Percentiles rank a stretch among this genome's conserved stretches.
phyloP scores from a whole-genome alignment of 805 yeast genomes.

The Wickerhamomyces sydowiorum region DNA sequence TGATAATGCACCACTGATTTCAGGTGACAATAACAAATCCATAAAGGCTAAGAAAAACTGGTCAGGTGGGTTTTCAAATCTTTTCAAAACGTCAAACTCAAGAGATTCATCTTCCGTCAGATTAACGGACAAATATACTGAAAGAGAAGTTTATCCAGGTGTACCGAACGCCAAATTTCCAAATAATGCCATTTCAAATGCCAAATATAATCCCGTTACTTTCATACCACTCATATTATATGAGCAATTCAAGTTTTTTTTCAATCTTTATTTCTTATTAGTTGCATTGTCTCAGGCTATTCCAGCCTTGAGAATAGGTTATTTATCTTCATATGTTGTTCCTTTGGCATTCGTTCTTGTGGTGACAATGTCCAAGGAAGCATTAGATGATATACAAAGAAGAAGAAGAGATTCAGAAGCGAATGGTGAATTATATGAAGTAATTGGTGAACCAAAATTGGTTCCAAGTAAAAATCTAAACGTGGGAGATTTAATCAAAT shows the following conservation, averaged over 20 bases:
- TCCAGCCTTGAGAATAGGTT: conserved; percentile 89
- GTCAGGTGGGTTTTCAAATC: neutral
- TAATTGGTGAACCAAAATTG: conserved; percentile 39
- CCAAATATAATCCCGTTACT: conserved; percentile 84
- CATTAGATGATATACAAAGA: conserved; percentile 87
- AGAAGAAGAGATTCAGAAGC: conserved; percentile 87
- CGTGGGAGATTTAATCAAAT: conserved; percentile 80
- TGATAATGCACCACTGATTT: conserved; percentile 15
- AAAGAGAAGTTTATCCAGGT: conserved; percentile 38
- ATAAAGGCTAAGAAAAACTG: neutral
- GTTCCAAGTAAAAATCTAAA: conserved; percentile 57
- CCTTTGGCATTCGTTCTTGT: conserved; percentile 90
- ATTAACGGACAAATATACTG: conserved; percentile 25
- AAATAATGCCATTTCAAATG: conserved; percentile 84
- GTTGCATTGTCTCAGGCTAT: conserved; percentile 93
- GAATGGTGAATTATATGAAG: conserved; percentile 77
- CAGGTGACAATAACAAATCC: conserved; percentile 2
- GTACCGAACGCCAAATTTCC: conserved; percentile 38
- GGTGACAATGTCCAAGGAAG: conserved; percentile 95
- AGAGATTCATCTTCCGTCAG: conserved; percentile 12
- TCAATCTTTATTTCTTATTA: conserved; percentile 82
- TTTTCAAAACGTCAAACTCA: neutral
- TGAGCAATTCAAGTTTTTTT: conserved; percentile 96
- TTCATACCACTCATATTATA: conserved; percentile 85
- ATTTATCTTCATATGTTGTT: conserved; percentile 84